phyloP scores from a whole-genome alignment of 1,284 basidiomycete genomes.

The Pseudozyma tsukubaensis region DNA sequence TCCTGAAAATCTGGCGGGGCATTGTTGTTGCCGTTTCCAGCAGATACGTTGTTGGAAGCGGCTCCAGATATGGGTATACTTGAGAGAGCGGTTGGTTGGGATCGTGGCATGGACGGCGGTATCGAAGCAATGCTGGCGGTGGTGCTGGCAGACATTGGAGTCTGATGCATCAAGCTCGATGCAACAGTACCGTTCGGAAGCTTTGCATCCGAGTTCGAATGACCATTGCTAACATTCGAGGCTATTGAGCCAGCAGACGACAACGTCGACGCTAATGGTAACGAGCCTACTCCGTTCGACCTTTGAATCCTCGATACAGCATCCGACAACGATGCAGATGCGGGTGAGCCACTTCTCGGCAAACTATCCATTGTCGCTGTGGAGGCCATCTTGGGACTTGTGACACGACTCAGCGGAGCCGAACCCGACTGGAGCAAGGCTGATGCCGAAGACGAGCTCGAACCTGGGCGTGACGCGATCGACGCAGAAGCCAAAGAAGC shows the following conservation, averaged over 20 bases:
- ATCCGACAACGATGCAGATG: conserved; percentile 30
- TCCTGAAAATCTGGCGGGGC: conserved; percentile 24
- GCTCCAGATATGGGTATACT: background rate
- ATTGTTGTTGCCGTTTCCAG: background rate
- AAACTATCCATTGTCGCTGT: conserved; percentile 27
- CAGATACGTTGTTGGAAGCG: conserved; percentile 4
- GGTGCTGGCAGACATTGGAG: conserved; percentile 21
- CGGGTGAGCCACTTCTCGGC: conserved; percentile 18
- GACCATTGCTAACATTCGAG: conserved; percentile 9
- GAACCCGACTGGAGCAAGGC: conserved; percentile 19
- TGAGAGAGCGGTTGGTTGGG: conserved; percentile 4
- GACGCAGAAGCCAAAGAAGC: conserved; percentile 19
- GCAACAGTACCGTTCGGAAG: background rate
- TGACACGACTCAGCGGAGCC: conserved; percentile 23
- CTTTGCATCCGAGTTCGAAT: background rate
- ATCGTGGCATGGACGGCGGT: conserved; percentile 1
- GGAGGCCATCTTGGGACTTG: conserved; percentile 22
- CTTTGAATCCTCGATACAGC: conserved; percentile 12
- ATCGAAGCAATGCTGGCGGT: conserved; percentile 14
- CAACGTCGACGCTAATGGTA: conserved; percentile 26
- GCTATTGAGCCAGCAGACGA: conserved; percentile 28
- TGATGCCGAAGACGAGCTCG: conserved; percentile 13
- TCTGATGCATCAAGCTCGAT: background rate
- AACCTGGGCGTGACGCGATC: conserved; percentile 11
- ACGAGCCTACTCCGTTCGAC: background rate